A percentile compares a stretch with the other conserved stretches of the same genome.
Evolutionary conservation across 805 yeast genomes (phyloP).

Genomic region (Scheffersomyces amazonensis): DNA sequence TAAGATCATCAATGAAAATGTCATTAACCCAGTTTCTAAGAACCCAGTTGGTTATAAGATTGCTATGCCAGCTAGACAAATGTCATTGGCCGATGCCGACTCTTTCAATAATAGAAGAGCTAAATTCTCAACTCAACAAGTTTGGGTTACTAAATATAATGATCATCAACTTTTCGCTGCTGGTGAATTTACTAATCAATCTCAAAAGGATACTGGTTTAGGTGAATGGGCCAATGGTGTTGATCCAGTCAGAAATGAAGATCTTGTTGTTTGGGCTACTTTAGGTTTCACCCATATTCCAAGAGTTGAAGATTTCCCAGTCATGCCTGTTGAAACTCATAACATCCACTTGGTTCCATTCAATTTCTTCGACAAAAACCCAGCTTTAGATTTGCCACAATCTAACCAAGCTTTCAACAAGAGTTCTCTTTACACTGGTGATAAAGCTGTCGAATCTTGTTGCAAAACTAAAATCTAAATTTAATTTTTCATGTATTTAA

Average conservation of each 20-base stretch:
- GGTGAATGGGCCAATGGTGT: conserved; percentile 67
- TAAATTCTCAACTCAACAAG: conserved; percentile 68
- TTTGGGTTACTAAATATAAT: conserved; percentile 78
- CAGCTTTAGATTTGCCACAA: conserved; percentile 76
- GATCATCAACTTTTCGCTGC: conserved; percentile 76
- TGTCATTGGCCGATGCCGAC: conserved; percentile 63
- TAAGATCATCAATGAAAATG: conserved; percentile 72
- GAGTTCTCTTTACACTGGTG: conserved; percentile 40
- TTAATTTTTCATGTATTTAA: too few relatives aligned
- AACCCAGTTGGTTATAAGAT: conserved; percentile 77
- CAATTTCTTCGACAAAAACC: conserved; percentile 75
- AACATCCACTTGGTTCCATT: conserved; percentile 62
- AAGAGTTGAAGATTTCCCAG: conserved; percentile 84
- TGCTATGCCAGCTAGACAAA: conserved; percentile 70
- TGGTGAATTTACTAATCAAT: conserved; percentile 85
- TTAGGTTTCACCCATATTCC: conserved; percentile 81
- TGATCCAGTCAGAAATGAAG: conserved; percentile 70
- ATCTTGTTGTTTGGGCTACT: conserved; percentile 78
- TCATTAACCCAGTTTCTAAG: conserved; percentile 65
- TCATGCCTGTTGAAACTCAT: conserved; percentile 82
- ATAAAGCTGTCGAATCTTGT: conserved; percentile 3
- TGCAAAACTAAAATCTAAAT: not conserved
- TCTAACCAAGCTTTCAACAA: conserved; percentile 67
- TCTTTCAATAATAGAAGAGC: conserved; percentile 73
- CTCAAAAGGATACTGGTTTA: conserved; percentile 66